Evolutionary conservation across 2,329 filamentous ascomycete genomes (phyloP), one percentile per base, ranked within the genome.

Genomic region (Stagonosporopsis vannaccii): DNA sequence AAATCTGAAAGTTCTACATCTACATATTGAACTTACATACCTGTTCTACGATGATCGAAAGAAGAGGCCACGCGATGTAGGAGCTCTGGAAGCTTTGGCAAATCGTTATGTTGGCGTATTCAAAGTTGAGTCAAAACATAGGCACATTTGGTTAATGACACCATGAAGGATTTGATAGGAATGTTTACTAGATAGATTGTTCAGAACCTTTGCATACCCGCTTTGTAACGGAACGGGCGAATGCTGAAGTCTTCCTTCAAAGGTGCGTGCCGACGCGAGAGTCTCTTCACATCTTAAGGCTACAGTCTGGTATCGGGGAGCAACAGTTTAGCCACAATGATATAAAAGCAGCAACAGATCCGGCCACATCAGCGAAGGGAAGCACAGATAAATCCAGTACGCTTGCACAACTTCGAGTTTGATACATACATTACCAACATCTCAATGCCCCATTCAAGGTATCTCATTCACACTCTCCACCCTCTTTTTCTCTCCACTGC

Each of bases 381-480:
- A 32, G 30, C 30, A 15, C 4, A 32, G 30, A 30, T 15, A 15
- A 32, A 15, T n/a, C n/a, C n/a, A 15, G 13, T 3, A 32, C 4
- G 15, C 15, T 15, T 32, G 30, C 30, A 37, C n/a, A 20, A 12
- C 17, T 37, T 37, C 35, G 2, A 32, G 7, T 15, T n/a, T 15
- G 30, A n/a, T 9, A 32, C 13, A 4, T 32, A 15, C 30, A 13
- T 6, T 32, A 32, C 30, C 12, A 32, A 30, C 28, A 30, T 30
- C 28, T 35, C 9, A 6, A n/a, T 20, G 8, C 17, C n/a, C 2
- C 5, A 6, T 13, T 46, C 17, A 67, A 12, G 68, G 69, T 37
- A 73, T 67, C 42, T 69, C 62, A 42, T 68, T 49, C 13, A 72
- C 42, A 49, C 40, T 54, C 13, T 54, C 51, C 1, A 72, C 58